A percentile compares a stretch with the other conserved stretches of the same genome.
phyloP scores from a whole-genome alignment of 306 rosid genomes.

The Prunus salicina region DNA sequence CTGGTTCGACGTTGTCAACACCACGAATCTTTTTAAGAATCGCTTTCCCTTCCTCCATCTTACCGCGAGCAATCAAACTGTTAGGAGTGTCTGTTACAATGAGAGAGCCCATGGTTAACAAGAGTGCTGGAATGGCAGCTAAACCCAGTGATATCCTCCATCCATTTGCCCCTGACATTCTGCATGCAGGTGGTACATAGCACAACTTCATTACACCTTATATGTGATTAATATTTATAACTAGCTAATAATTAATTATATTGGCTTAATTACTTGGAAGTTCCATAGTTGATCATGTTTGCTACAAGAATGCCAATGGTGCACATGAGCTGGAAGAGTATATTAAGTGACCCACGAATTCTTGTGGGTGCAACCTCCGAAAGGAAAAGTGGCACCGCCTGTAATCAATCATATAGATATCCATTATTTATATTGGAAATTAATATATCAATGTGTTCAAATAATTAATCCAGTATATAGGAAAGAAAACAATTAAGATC shows the following conservation, averaged over 20 bases:
- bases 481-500: no score
- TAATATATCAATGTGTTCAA: no score
- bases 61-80: slow-evolving; percentile 53
- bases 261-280: slow-evolving; percentile 37
- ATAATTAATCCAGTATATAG: no score
- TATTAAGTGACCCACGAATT: slow-evolving; percentile 65
- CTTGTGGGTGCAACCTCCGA: slow-evolving; percentile 71
- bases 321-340: slow-evolving; percentile 52
- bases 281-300: slow-evolving; percentile 44
- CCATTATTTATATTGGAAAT: background rate
- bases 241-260: background rate
- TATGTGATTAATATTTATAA: background rate
- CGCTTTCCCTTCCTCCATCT: slow-evolving; percentile 37
- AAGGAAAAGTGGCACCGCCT: slow-evolving; percentile 60
- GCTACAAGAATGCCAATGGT: slow-evolving; percentile 61
- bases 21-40: slow-evolving; percentile 56
- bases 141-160: slow-evolving; percentile 59
- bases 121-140: slow-evolving; percentile 45
- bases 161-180: slow-evolving; percentile 49
- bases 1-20: slow-evolving; percentile 42
- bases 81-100: slow-evolving; percentile 51
- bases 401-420: background rate
- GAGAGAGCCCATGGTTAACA: slow-evolving; percentile 41
- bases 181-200: background rate
- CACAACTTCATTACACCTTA: background rate